phyloP scores from a whole-genome alignment of 1,284 basidiomycete genomes.

The Ceratobasidium sp. region DNA sequence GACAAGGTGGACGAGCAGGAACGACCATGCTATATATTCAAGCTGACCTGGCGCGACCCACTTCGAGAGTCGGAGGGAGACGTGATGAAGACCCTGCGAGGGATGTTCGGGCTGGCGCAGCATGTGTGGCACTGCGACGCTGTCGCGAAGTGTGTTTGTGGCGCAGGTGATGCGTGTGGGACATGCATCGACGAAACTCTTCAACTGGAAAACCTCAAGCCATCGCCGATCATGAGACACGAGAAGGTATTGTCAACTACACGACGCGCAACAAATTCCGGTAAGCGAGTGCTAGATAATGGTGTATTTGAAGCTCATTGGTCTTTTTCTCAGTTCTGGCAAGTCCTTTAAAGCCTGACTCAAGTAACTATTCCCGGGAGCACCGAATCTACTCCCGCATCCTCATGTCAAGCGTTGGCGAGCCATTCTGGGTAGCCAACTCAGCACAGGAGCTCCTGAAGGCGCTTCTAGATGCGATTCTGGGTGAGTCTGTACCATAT shows the following conservation, averaged over 20 bases:
- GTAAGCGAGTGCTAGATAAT: too few species aligned
- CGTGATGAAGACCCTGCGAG: background rate
- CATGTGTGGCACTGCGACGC: conserved; percentile 30
- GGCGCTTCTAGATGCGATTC: conserved; percentile 10
- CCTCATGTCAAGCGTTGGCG: conserved; percentile 2
- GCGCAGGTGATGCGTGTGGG: background rate
- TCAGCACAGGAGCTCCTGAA: background rate
- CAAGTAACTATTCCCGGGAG: background rate
- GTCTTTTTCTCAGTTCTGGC: too few species aligned
- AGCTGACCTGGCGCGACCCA: conserved; percentile 36
- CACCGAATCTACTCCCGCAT: background rate
- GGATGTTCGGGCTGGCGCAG: conserved; percentile 34
- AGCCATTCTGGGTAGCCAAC: background rate
- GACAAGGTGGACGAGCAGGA: background rate
- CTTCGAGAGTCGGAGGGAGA: conserved; percentile 6
- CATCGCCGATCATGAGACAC: too few species aligned
- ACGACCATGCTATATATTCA: conserved; percentile 15
- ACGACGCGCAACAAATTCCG: too few species aligned
- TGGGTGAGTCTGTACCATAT: background rate
- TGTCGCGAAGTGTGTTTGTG: background rate
- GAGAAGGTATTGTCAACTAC: too few species aligned
- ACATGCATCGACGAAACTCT: conserved; percentile 6
- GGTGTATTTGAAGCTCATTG: too few species aligned
- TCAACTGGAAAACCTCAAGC: background rate
- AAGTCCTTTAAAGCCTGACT: background rate